Conservation (phyloP, 2,329 filamentous ascomycete genomes). For the Blastomyces parvus region DNA sequence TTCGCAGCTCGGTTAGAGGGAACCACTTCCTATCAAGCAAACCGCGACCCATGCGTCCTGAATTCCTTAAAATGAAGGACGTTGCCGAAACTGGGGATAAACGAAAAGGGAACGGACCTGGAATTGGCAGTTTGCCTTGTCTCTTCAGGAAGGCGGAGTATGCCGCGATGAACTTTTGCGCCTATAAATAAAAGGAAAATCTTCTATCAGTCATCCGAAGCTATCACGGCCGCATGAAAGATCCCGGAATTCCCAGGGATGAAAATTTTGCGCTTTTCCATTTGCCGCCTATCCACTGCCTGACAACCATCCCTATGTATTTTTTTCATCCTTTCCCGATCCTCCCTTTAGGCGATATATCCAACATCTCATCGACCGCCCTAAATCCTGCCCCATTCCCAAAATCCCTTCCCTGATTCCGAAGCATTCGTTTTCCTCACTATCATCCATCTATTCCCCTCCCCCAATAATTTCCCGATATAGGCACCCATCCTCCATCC, state of each 20-base stretch:
- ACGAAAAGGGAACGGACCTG: slow-evolving; percentile 44
- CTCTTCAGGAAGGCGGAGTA: slow-evolving; percentile 63
- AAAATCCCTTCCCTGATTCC: background rate
- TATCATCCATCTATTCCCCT: background rate
- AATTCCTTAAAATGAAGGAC: slow-evolving; percentile 18
- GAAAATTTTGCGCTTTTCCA: background rate
- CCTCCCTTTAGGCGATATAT: background rate
- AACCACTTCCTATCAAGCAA: background rate
- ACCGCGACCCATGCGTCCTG: background rate
- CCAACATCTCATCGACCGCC: background rate
- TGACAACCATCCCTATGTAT: too few species aligned
- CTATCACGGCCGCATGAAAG: background rate
- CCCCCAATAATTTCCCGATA: background rate
- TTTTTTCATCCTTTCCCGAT: background rate
- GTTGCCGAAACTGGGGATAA: slow-evolving; percentile 11
- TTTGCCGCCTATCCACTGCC: background rate
- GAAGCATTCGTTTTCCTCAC: background rate
- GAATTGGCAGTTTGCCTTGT: slow-evolving; percentile 61
- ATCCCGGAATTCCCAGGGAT: slow-evolving; percentile 4
- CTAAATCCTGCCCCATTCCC: background rate
- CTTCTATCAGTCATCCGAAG: slow-evolving; percentile 10
- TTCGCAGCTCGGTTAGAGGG: slow-evolving; percentile 5
- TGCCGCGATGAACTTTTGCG: slow-evolving; percentile 59
- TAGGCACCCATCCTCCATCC: background rate
- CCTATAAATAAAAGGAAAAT: slow-evolving; percentile 32